Percentiles rank a stretch among this genome's conserved stretches.
These are phyloP conservation scores for Aquilaria yunnanensis DNA, from an alignment of 345 rosid genomes.

Conservation along the genomic window DNA sequence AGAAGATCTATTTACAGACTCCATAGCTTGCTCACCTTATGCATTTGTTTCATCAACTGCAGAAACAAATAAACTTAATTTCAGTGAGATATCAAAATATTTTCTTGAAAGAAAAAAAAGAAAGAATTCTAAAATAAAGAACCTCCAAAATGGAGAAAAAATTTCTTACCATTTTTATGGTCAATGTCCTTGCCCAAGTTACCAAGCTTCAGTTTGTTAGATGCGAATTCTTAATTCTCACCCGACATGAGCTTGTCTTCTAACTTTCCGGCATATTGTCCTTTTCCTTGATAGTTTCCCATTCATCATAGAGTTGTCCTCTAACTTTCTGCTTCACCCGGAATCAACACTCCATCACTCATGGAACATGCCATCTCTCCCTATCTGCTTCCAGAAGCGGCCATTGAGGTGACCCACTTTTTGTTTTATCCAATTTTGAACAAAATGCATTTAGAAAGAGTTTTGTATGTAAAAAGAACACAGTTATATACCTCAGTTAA, in stretches of 20 bases:
- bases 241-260: slow-evolving; percentile 32
- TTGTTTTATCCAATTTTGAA: too few species aligned
- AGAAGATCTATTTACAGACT: slow-evolving; percentile 26
- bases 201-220: slow-evolving; percentile 54
- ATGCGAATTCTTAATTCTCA: slow-evolving; percentile 35
- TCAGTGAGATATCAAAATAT: slow-evolving; percentile 10
- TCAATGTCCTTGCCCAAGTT: slow-evolving; percentile 33
- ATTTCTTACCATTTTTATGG: slow-evolving; percentile 36
- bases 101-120: slow-evolving; percentile 8
- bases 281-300: slow-evolving; percentile 30
- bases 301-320: slow-evolving; percentile 13
- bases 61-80: slow-evolving; percentile 4
- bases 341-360: too few species aligned
- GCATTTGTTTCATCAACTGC: slow-evolving; percentile 39
- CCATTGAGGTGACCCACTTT: too few species aligned
- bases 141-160: neutral
- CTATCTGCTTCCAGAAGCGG: too few species aligned
- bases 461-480: too few species aligned
- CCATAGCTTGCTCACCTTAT: slow-evolving; percentile 32
- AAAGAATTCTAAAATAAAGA: slow-evolving; percentile 1
- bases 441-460: too few species aligned
- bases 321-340: too few species aligned
- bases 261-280: slow-evolving; percentile 26
- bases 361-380: too few species aligned
- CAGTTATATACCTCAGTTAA: too few species aligned